Conservation (phyloP, 495 filamentous ascomycete genomes). For the Neurospora sp. region DNA sequence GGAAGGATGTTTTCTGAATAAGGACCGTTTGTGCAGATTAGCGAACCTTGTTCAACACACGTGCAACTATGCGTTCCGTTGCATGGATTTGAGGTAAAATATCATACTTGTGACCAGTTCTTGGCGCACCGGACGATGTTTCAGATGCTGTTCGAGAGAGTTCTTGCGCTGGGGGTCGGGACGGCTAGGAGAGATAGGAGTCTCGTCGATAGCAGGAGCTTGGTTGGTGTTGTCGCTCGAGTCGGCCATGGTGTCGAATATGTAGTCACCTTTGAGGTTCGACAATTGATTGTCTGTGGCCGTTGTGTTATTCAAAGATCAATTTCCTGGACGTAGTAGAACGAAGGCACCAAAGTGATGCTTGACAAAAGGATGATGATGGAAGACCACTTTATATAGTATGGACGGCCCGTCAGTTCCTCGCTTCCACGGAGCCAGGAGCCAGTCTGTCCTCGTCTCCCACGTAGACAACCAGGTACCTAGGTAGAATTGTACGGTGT, state of each 20-base stretch:
- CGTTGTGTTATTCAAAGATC: neutral
- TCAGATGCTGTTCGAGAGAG: constrained; percentile 79
- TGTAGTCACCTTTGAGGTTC: neutral
- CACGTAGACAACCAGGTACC: neutral
- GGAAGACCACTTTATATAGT: neutral
- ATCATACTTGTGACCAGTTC: constrained; percentile 74
- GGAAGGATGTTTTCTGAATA: constrained; percentile 68
- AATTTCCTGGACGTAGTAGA: neutral
- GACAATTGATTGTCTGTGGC: neutral
- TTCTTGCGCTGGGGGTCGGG: constrained; percentile 56
- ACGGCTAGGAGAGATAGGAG: constrained; percentile 54
- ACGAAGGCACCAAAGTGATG: neutral
- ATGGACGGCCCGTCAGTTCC: neutral
- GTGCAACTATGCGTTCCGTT: neutral
- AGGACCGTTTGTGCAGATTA: neutral
- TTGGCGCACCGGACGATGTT: constrained; percentile 64
- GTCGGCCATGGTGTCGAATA: constrained; percentile 28
- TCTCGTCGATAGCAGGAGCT: constrained; percentile 30
- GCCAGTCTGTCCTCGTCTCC: neutral
- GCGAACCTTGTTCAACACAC: neutral
- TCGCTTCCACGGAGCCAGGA: neutral
- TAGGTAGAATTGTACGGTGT: neutral
- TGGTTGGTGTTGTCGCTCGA: constrained; percentile 12
- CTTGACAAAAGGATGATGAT: neutral
- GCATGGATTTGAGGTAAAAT: neutral